A percentile compares a stretch with the other conserved stretches of the same genome.
These are phyloP conservation scores for Plasmodium ovale DNA, from an alignment of 169 alveolate genomes.

Conservation along the genomic window DNA sequence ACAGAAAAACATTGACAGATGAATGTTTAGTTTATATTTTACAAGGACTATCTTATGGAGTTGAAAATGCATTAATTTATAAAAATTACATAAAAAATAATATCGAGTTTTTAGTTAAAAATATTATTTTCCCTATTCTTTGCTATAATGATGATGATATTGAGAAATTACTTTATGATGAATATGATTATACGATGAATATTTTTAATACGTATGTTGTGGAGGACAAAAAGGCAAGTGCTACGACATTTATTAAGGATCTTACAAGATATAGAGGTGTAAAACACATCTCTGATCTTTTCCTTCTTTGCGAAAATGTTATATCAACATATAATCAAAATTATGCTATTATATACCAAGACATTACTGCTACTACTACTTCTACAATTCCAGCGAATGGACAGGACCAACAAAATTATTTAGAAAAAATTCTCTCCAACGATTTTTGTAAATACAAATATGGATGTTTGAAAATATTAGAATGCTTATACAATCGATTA, in stretches of 20 bases:
- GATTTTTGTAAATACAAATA: constrained; percentile 68
- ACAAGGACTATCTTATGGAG: constrained; percentile 70
- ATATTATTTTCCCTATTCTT: constrained; percentile 51
- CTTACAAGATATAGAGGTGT: constrained; percentile 58
- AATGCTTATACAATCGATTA: constrained; percentile 40
- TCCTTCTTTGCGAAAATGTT: constrained; percentile 35
- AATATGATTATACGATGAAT: constrained; percentile 67
- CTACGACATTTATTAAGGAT: constrained; percentile 49
- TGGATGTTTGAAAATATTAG: constrained; percentile 49
- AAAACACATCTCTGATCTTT: constrained; percentile 56
- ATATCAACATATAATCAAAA: constrained; percentile 63
- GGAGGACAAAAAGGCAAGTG: constrained; percentile 61
- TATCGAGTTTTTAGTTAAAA: constrained; percentile 28
- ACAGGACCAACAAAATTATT: neutral
- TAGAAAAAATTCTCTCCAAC: constrained; percentile 23
- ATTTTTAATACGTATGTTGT: constrained; percentile 49
- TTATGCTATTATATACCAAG: constrained; percentile 21
- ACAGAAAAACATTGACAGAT: constrained; percentile 60
- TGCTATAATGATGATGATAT: constrained; percentile 66
- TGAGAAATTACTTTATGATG: constrained; percentile 45
- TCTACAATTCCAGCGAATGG: neutral
- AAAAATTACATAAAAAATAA: constrained; percentile 66
- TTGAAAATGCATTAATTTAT: constrained; percentile 62
- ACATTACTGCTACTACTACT: neutral
- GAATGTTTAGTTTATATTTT: constrained; percentile 48